phyloP scores from a whole-genome alignment of 2,329 filamentous ascomycete genomes.

The Metarhizium guizhouense region DNA sequence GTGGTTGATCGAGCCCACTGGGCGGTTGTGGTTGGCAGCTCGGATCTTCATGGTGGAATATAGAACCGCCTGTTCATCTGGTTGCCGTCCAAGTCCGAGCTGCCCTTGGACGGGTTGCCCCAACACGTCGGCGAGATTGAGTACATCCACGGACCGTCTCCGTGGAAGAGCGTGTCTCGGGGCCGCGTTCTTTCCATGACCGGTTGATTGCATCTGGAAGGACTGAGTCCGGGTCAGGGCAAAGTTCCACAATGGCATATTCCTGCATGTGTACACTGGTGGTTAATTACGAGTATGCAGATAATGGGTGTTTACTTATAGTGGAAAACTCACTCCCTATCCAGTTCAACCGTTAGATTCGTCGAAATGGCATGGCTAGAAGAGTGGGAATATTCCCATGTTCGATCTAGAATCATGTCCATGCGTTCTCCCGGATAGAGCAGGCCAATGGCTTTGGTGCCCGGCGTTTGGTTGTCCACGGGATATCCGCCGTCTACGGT shows the following conservation, averaged over 20 bases:
- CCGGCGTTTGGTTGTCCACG: slow-evolving; percentile 7
- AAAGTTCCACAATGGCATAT: slow-evolving; percentile 13
- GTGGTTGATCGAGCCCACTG: slow-evolving; percentile 14
- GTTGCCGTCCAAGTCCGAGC: not conserved
- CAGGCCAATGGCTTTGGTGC: slow-evolving; percentile 9
- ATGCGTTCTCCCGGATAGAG: slow-evolving; percentile 14
- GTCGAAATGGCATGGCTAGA: not conserved
- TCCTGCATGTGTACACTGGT: slow-evolving; percentile 7
- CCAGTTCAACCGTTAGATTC: slow-evolving; percentile 7
- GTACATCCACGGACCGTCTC: not conserved
- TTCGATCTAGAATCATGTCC: slow-evolving; percentile 9
- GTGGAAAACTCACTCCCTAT: slow-evolving; percentile 7
- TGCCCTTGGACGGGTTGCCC: not conserved
- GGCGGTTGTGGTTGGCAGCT: slow-evolving; percentile 11
- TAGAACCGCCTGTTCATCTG: slow-evolving; percentile 9
- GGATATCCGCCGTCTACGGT: slow-evolving; percentile 11
- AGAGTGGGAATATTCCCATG: too few relatives aligned
- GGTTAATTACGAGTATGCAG: not conserved
- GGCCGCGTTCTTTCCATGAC: not conserved
- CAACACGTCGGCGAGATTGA: slow-evolving; percentile 2
- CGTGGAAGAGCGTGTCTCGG: not conserved
- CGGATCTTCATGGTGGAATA: slow-evolving; percentile 13
- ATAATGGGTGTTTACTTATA: too few relatives aligned
- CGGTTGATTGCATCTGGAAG: slow-evolving; percentile 8
- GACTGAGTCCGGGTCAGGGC: slow-evolving; percentile 11